Percentiles rank a stretch among this genome's conserved stretches.
Evolutionary conservation across 805 yeast genomes (phyloP).

Genomic region (Candida silvicultrix): DNA sequence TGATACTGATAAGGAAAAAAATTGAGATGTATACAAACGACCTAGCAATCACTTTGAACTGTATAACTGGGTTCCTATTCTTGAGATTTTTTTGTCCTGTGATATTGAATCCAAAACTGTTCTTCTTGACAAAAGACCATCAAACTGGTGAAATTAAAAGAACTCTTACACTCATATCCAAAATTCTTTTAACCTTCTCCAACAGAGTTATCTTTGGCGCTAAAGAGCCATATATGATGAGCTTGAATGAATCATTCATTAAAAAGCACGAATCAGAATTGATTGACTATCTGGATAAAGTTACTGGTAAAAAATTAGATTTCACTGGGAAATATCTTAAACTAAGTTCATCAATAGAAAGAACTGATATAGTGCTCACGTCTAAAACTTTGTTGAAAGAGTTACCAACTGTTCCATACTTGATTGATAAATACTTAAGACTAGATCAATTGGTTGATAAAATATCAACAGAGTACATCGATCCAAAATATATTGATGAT

Average conservation of each 20-base stretch:
- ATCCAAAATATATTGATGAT: slow-evolving; percentile 14
- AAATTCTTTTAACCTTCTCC: slow-evolving; percentile 71
- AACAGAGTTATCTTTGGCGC: slow-evolving; percentile 69
- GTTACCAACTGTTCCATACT: slow-evolving; percentile 60
- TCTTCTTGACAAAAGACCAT: slow-evolving; percentile 63
- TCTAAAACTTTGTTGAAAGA: slow-evolving; percentile 48
- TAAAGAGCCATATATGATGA: slow-evolving; percentile 76
- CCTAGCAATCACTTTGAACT: slow-evolving; percentile 47
- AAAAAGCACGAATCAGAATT: slow-evolving; percentile 50
- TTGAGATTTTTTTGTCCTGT: slow-evolving; percentile 88
- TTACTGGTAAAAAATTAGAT: slow-evolving; percentile 66
- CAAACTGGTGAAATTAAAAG: slow-evolving; percentile 69
- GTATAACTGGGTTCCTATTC: slow-evolving; percentile 79
- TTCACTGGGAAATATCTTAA: slow-evolving; percentile 53
- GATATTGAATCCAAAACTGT: slow-evolving; percentile 80
- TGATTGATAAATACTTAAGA: slow-evolving; percentile 60
- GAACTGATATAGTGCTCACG: slow-evolving; percentile 49
- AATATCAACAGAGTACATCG: slow-evolving; percentile 22
- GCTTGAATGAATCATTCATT: slow-evolving; percentile 61
- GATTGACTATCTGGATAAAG: slow-evolving; percentile 60
- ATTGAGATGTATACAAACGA: slow-evolving; percentile 59
- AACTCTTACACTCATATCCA: slow-evolving; percentile 76
- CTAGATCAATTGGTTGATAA: slow-evolving; percentile 52
- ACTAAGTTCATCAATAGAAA: slow-evolving; percentile 47
- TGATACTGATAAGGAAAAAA: slow-evolving; percentile 55